Base-by-base conservation (phyloP, 1,284 basidiomycete species). In the Takashimella tepidaria region DNA sequence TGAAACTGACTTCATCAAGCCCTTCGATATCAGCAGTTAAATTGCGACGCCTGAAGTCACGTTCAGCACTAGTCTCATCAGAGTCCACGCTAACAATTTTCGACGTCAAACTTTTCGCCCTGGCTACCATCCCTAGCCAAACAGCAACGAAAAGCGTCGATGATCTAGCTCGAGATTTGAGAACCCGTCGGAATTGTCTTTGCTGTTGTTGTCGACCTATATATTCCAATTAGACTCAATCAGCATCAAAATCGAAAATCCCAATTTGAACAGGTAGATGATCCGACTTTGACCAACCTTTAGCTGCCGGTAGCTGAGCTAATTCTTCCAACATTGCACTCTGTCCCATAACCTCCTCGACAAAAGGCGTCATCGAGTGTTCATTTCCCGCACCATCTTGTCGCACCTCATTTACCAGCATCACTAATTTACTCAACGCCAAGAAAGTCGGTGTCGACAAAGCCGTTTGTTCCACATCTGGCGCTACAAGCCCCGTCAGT, bases 151-250 rank as follows among this genome's bases (percentile, higher is more conserved):
- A 55, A 31, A 54, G 55, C 16, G 48, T 63, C 23, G 50, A 60
- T 2, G 44, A 51, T 26, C 53, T 56, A 43, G 49, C 61, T 23
- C 55, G 53, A 3, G 56, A 46, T 45, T 64, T 60, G 26, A 66
- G 50, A 16, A 66, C 58, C 1, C 66, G 60, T n/a, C 72, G 47
- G 41, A 74, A 63, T 25, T 64, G 63, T 0, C 71, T 57, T 45
- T 72, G 70, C 47, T 71, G 71, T 51, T 72, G 70, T 45, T 74
- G 69, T 16, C 72, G 66, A 4, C 71, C 70, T 56, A 55, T 52
- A n/a, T 52, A 41, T 43, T 16, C 24, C n/a, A 19, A 12, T 25
- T 27, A 45, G 48, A 25, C 44, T 43, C 54, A 27, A 47, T 44
- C 45, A 41, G 48, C 31, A 19, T 25, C 20, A 25, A 11, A 27